phyloP scores from a whole-genome alignment of 345 rosid genomes.

The Brassica nigra region DNA sequence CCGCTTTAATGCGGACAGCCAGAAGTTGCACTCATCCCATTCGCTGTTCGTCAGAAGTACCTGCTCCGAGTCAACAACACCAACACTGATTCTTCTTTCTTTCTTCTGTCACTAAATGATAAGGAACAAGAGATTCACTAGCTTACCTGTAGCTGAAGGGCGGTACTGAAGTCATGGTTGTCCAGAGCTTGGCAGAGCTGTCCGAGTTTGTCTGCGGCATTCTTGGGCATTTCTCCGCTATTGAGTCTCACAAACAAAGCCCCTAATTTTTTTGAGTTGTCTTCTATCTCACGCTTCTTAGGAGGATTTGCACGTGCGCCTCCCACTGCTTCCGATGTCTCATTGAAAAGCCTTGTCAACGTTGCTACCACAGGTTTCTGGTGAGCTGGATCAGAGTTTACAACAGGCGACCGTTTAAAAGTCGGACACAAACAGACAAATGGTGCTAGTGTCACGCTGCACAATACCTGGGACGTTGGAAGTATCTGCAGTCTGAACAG shows the following conservation, averaged over 20 bases:
- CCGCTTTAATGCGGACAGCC: conserved; percentile 88
- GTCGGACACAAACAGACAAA: conserved; percentile 16
- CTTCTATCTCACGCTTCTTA: conserved; percentile 94
- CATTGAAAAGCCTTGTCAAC: conserved; percentile 84
- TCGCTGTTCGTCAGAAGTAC: conserved; percentile 90
- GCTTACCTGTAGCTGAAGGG: conserved; percentile 89
- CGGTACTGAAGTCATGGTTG: conserved; percentile 67
- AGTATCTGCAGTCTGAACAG: conserved; percentile 90
- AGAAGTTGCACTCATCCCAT: conserved; percentile 99
- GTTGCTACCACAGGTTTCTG: conserved; percentile 74
- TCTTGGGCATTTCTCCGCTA: conserved; percentile 81
- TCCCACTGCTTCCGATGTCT: conserved; percentile 95
- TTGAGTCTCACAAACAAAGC: conserved; percentile 90
- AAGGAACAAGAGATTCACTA: conserved; percentile 15
- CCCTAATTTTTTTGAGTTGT: conserved; percentile 88
- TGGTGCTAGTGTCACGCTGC: conserved; percentile 4
- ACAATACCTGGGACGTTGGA: conserved; percentile 81
- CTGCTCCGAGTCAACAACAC: conserved; percentile 41
- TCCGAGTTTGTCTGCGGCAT: conserved; percentile 86
- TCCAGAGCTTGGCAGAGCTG: conserved; percentile 94
- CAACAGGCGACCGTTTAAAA: conserved; percentile 4
- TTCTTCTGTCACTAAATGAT: neutral
- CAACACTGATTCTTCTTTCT: neutral
- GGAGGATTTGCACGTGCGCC: conserved; percentile 91
- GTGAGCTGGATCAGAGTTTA: conserved; percentile 55